Base-by-base conservation (phyloP, 1,284 basidiomycete genomes). In the Cutaneotrichosporon sp. region DNA sequence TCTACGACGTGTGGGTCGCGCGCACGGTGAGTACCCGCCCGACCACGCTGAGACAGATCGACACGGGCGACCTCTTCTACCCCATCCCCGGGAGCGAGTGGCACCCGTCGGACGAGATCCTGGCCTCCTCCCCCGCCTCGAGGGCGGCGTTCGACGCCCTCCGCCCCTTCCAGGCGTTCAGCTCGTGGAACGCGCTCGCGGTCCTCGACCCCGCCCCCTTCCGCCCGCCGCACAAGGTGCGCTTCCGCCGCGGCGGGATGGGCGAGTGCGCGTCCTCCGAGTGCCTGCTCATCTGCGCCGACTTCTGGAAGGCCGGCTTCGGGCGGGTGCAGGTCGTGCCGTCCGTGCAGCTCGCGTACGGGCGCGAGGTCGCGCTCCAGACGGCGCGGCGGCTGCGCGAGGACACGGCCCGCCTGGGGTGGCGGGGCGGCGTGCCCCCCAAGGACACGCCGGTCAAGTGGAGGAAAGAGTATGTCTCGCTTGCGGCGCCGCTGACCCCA, bases 1-100 rank as follows among this genome's bases (percentile, higher is more conserved):
- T 74, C 58, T 79, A 80, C 61, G 79, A 80, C 65, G 68, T 80
- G 31, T 80, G 79, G 79, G 79, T 79, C 0, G 77, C 70, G 11
- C 54, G 76, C 20, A 79, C 78, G 1, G 77, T 79, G 52, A 66
- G 75, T 72, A 1, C n/a, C 20, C 6, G 0, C 31, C 5, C 20
- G n/a, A 25, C 57, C 61, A 20, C 65, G 52, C 47, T 50, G 4
- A 47, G 25, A 9, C 8, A 77, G 74, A 73, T 76, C 45, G 73
- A 75, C 58, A 72, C 67, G 5, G 75, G 76, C n/a, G 75, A 81
- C 63, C 66, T 81, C 9, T 80, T 80, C 67, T 80, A 81, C 65
- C 76, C 78, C 2, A 80, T 81, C 55, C 59, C 68, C 18, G 46
- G 60, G 11, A 51, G 69, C 2, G 77, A 72, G 67, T 80, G 78